phyloP scores from a whole-genome alignment of 805 yeast genomes.

The Torulaspora indica region DNA sequence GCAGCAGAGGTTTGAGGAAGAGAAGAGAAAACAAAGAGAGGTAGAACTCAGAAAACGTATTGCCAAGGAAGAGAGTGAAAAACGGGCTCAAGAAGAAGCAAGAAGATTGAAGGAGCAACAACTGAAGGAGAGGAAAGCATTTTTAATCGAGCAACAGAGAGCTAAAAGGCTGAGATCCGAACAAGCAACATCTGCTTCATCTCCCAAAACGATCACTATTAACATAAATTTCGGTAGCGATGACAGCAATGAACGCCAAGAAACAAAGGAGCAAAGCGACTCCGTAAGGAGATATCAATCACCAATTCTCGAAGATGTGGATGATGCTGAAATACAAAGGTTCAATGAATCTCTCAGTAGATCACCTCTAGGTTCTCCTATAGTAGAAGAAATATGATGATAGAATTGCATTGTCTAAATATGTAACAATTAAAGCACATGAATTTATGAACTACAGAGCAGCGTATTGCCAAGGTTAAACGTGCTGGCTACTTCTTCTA shows the following conservation, averaged over 20 bases:
- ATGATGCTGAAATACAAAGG: slow-evolving; percentile 33
- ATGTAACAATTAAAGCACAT: background rate
- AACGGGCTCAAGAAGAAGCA: slow-evolving; percentile 3
- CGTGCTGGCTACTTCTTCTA: no score
- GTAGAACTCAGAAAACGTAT: background rate
- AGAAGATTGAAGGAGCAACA: slow-evolving; percentile 5
- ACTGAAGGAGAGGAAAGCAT: slow-evolving; percentile 9
- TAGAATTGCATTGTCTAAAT: background rate
- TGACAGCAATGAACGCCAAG: background rate
- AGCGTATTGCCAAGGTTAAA: no score
- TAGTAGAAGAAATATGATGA: slow-evolving; percentile 30
- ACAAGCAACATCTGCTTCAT: slow-evolving; percentile 2
- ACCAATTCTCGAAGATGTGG: slow-evolving; percentile 33
- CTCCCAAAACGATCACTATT: slow-evolving; percentile 10
- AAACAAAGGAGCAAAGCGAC: background rate
- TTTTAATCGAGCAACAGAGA: slow-evolving; percentile 6
- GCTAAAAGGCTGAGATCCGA: slow-evolving; percentile 8
- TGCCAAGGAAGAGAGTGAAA: slow-evolving; percentile 2
- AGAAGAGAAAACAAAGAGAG: background rate
- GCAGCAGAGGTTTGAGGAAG: background rate
- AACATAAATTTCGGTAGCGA: slow-evolving; percentile 11
- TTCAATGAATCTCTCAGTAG: slow-evolving; percentile 24
- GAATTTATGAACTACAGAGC: slow-evolving; percentile 1
- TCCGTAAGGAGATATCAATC: slow-evolving; percentile 13
- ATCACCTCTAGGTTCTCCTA: slow-evolving; percentile 27